These are phyloP conservation scores for Penstemon barbatus DNA, from an alignment of 257 asterid species.

Conservation along the genomic window DNA sequence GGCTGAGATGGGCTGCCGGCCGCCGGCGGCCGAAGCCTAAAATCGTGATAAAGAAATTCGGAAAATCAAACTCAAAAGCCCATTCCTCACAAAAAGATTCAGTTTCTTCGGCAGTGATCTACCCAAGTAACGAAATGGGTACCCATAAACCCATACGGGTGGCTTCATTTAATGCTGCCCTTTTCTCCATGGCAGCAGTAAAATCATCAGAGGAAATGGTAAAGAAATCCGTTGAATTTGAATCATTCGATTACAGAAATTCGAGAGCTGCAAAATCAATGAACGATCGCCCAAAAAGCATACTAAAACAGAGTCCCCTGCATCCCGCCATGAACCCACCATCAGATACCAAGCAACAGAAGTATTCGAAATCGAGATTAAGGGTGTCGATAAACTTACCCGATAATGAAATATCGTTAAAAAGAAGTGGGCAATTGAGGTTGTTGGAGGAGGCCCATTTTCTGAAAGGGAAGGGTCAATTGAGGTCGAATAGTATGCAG, in stretches of 20 bases:
- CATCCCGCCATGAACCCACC: constrained; percentile 38
- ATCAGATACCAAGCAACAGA: constrained; percentile 45
- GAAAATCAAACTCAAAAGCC: constrained; percentile 48
- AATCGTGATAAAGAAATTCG: constrained; percentile 56
- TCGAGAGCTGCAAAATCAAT: constrained; percentile 46
- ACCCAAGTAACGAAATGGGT: constrained; percentile 54
- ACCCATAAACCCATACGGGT: constrained; percentile 46
- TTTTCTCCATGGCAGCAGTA: constrained; percentile 94
- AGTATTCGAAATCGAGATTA: constrained; percentile 62
- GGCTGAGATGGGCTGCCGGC: constrained; percentile 53
- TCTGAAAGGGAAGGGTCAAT: constrained; percentile 55
- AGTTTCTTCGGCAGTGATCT: constrained; percentile 63
- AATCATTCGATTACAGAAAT: constrained; percentile 20
- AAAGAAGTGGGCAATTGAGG: constrained; percentile 55
- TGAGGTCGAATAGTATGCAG: constrained; percentile 43
- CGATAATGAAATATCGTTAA: constrained; percentile 84
- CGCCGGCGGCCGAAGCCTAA: constrained; percentile 59
- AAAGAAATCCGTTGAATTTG: neutral
- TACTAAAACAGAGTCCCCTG: constrained; percentile 75
- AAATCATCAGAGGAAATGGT: constrained; percentile 11
- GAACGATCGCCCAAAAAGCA: constrained; percentile 70
- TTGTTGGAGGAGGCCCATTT: constrained; percentile 24
- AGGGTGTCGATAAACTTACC: constrained; percentile 92
- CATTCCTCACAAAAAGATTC: constrained; percentile 28
- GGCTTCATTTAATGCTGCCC: constrained; percentile 94